Conservation (phyloP, 2,329 filamentous ascomycete genomes). For the Ophiostoma australiae region DNA sequence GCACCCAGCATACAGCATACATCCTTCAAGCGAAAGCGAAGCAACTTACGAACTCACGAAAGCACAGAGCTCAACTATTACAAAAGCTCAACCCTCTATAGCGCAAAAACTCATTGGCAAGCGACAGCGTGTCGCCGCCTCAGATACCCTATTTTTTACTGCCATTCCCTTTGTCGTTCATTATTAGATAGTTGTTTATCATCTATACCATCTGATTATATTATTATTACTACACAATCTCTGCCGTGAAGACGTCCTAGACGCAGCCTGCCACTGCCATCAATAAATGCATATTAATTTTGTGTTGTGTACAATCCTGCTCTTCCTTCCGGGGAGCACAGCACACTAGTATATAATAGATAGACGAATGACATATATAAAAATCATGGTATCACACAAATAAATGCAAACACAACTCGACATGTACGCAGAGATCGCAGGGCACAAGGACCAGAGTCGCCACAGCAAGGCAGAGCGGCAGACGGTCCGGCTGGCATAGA, state of each 20-base stretch:
- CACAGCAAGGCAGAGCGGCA: slow-evolving; percentile 1
- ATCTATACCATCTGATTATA: neutral
- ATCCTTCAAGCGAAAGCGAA: neutral
- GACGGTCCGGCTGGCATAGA: slow-evolving; percentile 3
- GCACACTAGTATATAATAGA: neutral
- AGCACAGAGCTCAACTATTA: neutral
- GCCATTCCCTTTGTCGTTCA: neutral
- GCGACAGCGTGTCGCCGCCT: slow-evolving; percentile 6
- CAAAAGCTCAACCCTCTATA: neutral
- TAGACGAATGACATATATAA: neutral
- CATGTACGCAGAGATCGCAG: neutral
- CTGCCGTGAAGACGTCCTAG: neutral
- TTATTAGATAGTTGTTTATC: neutral
- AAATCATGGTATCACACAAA: neutral
- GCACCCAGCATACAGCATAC: neutral
- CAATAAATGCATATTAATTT: neutral
- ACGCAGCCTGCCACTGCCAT: neutral
- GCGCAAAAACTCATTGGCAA: slow-evolving; percentile 5
- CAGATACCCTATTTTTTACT: slow-evolving; percentile 1
- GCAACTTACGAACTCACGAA: slow-evolving; percentile 11
- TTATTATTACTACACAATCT: no score
- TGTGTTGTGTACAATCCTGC: no score
- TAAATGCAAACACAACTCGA: neutral
- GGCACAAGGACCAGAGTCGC: neutral
- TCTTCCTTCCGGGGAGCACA: no score